Base-by-base conservation (phyloP, 192 early-diverging fungal genomes). In the Dispira parvispora region DNA sequence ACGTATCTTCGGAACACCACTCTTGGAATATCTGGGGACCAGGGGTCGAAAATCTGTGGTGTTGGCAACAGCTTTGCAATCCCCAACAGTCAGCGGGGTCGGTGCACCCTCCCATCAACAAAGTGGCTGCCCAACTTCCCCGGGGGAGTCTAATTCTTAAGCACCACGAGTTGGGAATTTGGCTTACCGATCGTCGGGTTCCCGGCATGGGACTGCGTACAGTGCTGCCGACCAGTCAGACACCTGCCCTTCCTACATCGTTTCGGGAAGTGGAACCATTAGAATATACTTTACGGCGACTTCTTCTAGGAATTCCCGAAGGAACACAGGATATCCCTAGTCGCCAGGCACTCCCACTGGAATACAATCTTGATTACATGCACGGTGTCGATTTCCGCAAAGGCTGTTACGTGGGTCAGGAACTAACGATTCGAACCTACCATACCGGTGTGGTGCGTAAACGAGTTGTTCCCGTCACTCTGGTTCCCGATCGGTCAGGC, bases 351-450 rank as follows among this genome's bases (percentile, higher is more conserved):
- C 72, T 98, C 54, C 93, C 96, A 27, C 71, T 98, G 49, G 94
- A 99, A 68, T 82, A 80, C 55, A 96, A 97, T 65, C 67, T 96
- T 43, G 96, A 99, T 70, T 84, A 83, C 61, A 89, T 99, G 84
- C 71, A 78, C 53, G 94, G 94, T 64, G 91, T 99, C 58, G 90
- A 97, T 71, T 99, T 96, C 75, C 75, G 78, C 61, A 99, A 99
- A 75, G 96, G 96, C 1, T 99, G 96, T 73, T 99, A 99, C 65
- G 82, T 97, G 28, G 96, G 96, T 14, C 96, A 99, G 70, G 96
- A 97, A 70, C 83, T 99, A 67, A 99, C 96, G 0, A 94, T 96
- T 70, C 78, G 96, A 52, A 99, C 93, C 12, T 85, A 97, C 64
- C 91, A 97, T 67, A 91, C 85, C 27, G 96, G 96, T 16, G 88